Base-by-base conservation (phyloP, 192 early-diverging fungal genomes). In the Spinellus fusiger region DNA sequence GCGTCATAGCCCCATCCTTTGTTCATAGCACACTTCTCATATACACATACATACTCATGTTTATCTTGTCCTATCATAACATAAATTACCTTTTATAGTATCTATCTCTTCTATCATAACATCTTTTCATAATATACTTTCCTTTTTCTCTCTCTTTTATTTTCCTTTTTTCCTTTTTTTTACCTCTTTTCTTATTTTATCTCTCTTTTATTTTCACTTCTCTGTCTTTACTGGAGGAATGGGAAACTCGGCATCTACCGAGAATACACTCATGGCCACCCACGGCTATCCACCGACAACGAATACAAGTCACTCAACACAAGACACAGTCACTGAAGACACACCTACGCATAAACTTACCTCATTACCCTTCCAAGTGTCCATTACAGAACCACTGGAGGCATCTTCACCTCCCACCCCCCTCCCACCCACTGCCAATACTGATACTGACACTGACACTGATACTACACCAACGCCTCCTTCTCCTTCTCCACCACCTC, bases 211-310 rank as follows among this genome's bases (percentile, higher is more conserved):
- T 49, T 49, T 49, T 49, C 3, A 5, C 18, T 44, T 44, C 18
- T 18, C 35, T 37, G 5, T 44, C 18, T 44, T 44, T 44, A n/a
- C 40, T 44, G 40, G 40, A 44, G 18, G 40, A 10, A 58, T 58
- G 56, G 56, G 56, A 35, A 58, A 58, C 56, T 58, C 56, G 56
- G 56, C 56, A 46, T 58, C 56, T 44, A 58, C 56, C 56, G 56
- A 58, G 56, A 34, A 58, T n/a, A 44, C 40, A 18, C 40, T n/a
- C 9, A 56, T 31, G 29, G 34, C 54, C 28, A 7, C 54, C 3
- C 8, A 56, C 54, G 31, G 35, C 18, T 35, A n/a, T 56, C 29
- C 15, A 56, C 7, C 28, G 54, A 56, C 29, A 56, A 0, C 15
- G 35, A 3, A 31, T 25, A 25, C 15, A 52, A 22, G 15, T 25